Conservation (phyloP, 2,329 filamentous ascomycete species). For the Claviceps capensis region DNA sequence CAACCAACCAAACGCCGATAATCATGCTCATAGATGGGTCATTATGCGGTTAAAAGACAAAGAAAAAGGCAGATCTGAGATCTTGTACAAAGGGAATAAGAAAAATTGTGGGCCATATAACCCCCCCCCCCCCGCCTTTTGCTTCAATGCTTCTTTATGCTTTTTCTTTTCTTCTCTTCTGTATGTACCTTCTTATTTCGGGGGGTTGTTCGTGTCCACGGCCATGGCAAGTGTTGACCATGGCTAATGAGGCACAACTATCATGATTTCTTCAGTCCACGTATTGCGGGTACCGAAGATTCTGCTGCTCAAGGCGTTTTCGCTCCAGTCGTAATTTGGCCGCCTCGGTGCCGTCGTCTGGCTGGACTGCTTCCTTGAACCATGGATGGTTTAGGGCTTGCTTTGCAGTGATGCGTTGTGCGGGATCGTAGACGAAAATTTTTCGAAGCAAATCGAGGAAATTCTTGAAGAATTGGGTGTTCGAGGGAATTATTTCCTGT, state of each 20-base stretch:
- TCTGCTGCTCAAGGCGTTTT: conserved; percentile 5
- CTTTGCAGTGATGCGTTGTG: conserved; percentile 44
- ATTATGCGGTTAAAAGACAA: conserved; percentile 1
- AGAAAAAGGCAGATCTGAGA: neutral
- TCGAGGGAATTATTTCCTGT: conserved; percentile 39
- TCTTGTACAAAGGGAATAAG: neutral
- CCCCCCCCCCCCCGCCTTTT: too few species aligned
- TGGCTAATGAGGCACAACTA: neutral
- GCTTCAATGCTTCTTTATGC: neutral
- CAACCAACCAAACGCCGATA: conserved; percentile 1
- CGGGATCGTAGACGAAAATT: conserved; percentile 49
- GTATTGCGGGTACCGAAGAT: conserved; percentile 1
- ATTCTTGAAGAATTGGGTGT: conserved; percentile 36
- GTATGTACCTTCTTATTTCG: neutral
- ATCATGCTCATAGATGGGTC: conserved; percentile 5
- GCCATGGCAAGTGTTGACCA: neutral
- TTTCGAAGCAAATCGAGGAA: conserved; percentile 45
- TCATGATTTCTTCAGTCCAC: neutral
- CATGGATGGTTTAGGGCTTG: conserved; percentile 46
- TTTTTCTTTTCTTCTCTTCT: neutral
- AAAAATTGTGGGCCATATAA: neutral
- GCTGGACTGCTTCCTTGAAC: conserved; percentile 43
- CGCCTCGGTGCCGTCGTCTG: conserved; percentile 49
- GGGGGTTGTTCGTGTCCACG: neutral
- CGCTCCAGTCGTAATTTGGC: conserved; percentile 32